Base-by-base conservation (phyloP, 2,329 filamentous ascomycete genomes). In the Aciculosporium take region DNA sequence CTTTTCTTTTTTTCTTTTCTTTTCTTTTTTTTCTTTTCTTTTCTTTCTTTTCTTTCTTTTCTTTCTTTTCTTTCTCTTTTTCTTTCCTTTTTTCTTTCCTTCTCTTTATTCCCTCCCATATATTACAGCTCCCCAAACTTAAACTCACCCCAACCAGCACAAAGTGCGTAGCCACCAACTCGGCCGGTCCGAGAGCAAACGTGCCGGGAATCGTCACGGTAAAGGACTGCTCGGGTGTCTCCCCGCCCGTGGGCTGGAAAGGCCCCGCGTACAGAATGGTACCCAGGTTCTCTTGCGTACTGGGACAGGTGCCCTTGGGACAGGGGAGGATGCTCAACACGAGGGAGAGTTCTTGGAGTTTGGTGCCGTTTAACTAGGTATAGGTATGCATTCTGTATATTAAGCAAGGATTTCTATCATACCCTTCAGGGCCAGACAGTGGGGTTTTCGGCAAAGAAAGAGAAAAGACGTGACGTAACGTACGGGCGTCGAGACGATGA, bases 81-180 rank as follows among this genome's bases (percentile, higher is more conserved):
- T n/a, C n/a, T n/a, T n/a, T n/a, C n/a, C n/a, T n/a, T n/a, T n/a
- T n/a, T n/a, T n/a, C n/a, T n/a, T n/a, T n/a, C n/a, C n/a, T n/a
- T n/a, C n/a, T n/a, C n/a, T n/a, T n/a, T n/a, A n/a, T n/a, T n/a
- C n/a, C n/a, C n/a, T n/a, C n/a, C n/a, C n/a, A n/a, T n/a, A n/a
- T n/a, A n/a, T n/a, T n/a, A n/a, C n/a, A n/a, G n/a, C n/a, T n/a
- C n/a, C n/a, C n/a, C n/a, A n/a, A n/a, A n/a, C n/a, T n/a, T n/a
- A n/a, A n/a, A n/a, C 42, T 44, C 34, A 38, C 42, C 12, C 38
- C 38, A 5, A 15, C 23, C 28, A 44, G 8, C 10, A 38, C 23
- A 20, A 44, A 44, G n/a, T 41, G 34, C 18, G 42, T 44, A 3
- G 42, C 42, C 34, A 44, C 8, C 34, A 44, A 17, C 39, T 41